A percentile compares a stretch with the other conserved stretches of the same genome.
Conservation (phyloP, 371 early-diverging fungal genomes). For the Choanephora cucurbitarum region DNA sequence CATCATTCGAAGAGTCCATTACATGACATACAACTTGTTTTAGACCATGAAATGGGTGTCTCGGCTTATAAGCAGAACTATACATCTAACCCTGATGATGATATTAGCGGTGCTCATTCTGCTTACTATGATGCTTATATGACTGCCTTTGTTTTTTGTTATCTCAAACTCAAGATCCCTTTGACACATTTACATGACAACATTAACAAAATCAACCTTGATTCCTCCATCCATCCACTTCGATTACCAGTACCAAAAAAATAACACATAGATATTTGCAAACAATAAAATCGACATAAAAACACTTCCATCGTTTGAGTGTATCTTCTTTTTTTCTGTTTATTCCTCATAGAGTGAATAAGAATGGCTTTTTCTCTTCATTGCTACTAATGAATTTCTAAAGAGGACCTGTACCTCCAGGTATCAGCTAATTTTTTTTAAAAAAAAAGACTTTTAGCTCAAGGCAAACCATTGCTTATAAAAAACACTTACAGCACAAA, state of each 20-base stretch:
- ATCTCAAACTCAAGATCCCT: conserved; percentile 36
- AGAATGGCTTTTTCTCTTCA: too few relatives aligned
- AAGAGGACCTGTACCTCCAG: conserved; percentile 40
- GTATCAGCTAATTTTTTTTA: conserved; percentile 42
- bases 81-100: neutral
- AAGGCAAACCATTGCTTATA: too few relatives aligned
- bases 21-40: conserved; percentile 13
- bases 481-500: conserved; percentile 78
- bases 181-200: conserved; percentile 14
- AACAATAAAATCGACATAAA: too few relatives aligned
- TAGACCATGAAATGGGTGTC: conserved; percentile 15
- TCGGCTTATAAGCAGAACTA: conserved; percentile 7
- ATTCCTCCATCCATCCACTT: conserved; percentile 1
- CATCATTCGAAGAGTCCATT: neutral
- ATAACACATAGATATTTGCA: too few relatives aligned
- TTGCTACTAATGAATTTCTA: too few relatives aligned
- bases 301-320: too few relatives aligned
- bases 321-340: too few relatives aligned
- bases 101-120: conserved; percentile 60
- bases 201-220: conserved; percentile 63
- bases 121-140: conserved; percentile 93
- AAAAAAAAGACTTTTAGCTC: too few relatives aligned
- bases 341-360: too few relatives aligned
- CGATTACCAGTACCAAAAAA: neutral
- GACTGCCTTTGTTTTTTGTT: conserved; percentile 86